Evolutionary conservation across 805 yeast genomes (phyloP), one percentile per base, ranked within the genome.

Genomic region (Ogataea sp.): DNA sequence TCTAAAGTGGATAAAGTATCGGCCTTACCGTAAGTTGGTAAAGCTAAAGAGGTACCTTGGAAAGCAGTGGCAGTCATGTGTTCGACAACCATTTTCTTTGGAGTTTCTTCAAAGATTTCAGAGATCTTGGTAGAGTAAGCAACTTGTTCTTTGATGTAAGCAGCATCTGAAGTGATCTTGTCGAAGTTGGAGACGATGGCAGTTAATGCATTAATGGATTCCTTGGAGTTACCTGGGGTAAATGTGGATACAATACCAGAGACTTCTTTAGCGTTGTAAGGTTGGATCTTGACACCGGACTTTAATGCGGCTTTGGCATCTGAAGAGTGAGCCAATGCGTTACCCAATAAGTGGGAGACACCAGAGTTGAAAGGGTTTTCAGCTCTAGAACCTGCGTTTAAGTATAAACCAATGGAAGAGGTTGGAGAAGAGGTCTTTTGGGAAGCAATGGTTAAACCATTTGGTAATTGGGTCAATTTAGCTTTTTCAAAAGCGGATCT

Each of bases 321-420:
- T 43, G 58, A 52, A 24, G 65, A 52, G 10, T 58, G 50, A 29
- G 61, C 57, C 55, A 82, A 65, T 20, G 73, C 60, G 43, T 70
- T 64, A 58, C 81, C 66, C 48, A 78, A 68, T 50, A 84, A 64
- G 46, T 81, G 74, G 40, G 90, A 75, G 39, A 80, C 77, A 75
- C 95, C 95, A 51, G 84, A 83, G 68, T 79, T 81, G 75, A 78
- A 83, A 33, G 85, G 70, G 64, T 80, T 83, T 63, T 84, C 95
- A 39, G 83, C 62, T 59, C 88, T 70, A 37, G 90, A 78, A 60
- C 95, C 95, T 38, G 88, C 83, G 49, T 81, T 83, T 57, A 71
- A 67, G 60, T 71, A 83, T 42, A 81, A 62, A 62, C 93, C 90
- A 49, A 81, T 69, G 28, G 86, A 70, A 36, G 85, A 68, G 29